phyloP scores from a whole-genome alignment of 768 basidiomycete genomes.

The Lepiota subincarnata region DNA sequence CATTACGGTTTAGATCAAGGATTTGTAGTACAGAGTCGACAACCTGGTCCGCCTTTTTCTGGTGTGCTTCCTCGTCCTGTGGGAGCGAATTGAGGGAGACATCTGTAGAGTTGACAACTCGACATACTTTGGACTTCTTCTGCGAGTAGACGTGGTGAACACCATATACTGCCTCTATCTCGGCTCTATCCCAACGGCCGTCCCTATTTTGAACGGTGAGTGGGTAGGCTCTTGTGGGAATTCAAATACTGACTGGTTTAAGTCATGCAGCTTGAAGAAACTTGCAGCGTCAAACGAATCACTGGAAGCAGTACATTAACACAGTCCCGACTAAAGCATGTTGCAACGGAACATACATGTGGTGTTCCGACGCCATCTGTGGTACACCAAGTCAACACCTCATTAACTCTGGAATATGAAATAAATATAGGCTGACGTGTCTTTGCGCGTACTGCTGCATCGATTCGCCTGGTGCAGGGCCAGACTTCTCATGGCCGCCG shows the following conservation, averaged over 20 bases:
- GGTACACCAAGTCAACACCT: slow-evolving; percentile 6
- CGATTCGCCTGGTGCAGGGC: slow-evolving; percentile 53
- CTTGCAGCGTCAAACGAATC: slow-evolving; percentile 80
- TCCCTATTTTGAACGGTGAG: slow-evolving; percentile 44
- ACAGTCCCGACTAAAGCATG: not conserved
- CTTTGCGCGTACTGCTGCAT: slow-evolving; percentile 80
- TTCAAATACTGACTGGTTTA: slow-evolving; percentile 58
- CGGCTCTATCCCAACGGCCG: slow-evolving; percentile 76
- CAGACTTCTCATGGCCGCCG: slow-evolving; percentile 55
- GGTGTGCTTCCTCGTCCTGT: slow-evolving; percentile 73
- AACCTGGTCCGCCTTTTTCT: slow-evolving; percentile 77
- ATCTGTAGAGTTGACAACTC: not conserved
- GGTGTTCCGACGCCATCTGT: slow-evolving; percentile 88
- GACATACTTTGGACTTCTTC: slow-evolving; percentile 65
- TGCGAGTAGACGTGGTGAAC: slow-evolving; percentile 89
- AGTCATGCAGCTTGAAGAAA: slow-evolving; percentile 95
- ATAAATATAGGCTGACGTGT: slow-evolving; percentile 63
- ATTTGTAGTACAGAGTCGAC: slow-evolving; percentile 62
- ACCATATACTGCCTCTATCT: slow-evolving; percentile 95
- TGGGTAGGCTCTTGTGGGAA: not conserved
- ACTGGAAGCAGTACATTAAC: slow-evolving; percentile 32
- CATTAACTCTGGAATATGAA: not conserved
- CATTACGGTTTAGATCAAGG: slow-evolving; percentile 76
- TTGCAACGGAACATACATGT: slow-evolving; percentile 51
- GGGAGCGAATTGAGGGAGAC: not conserved